These are phyloP conservation scores for Biscogniauxia mediterranea DNA, from an alignment of 2,329 filamentous ascomycete species.

Conservation along the genomic window DNA sequence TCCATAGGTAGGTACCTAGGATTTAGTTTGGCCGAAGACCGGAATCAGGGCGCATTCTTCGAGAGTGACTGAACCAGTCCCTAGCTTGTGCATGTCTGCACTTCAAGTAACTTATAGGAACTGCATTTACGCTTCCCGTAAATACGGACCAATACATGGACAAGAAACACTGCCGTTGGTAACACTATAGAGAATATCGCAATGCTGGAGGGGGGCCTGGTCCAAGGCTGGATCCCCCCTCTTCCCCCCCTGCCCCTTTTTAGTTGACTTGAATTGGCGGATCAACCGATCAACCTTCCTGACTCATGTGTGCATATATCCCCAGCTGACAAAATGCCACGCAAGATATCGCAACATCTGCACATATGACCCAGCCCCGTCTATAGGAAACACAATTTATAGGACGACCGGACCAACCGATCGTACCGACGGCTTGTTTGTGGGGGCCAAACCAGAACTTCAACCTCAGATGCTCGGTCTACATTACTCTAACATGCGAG, in stretches of 20 bases:
- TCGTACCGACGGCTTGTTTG: neutral
- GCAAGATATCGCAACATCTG: neutral
- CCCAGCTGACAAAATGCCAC: neutral
- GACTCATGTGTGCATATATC: neutral
- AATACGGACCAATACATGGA: neutral
- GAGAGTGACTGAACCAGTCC: neutral
- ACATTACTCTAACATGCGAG: neutral
- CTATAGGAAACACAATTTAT: neutral
- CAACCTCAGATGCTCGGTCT: too few species aligned
- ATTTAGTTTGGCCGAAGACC: neutral
- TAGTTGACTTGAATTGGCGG: neutral
- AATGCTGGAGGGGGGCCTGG: neutral
- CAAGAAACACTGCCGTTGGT: neutral
- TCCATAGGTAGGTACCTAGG: too few species aligned
- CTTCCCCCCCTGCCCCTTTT: neutral
- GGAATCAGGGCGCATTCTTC: too few species aligned
- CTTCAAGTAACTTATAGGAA: neutral
- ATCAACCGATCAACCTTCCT: neutral
- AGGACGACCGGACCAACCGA: neutral
- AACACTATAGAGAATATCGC: neutral
- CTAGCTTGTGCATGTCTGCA: neutral
- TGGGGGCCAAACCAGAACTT: slow-evolving; percentile 1
- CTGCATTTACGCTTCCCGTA: neutral
- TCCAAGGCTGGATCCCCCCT: too few species aligned
- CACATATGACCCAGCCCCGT: neutral